Evolutionary conservation across 495 filamentous ascomycete species (phyloP).

Genomic region (Neurospora intermedia): DNA sequence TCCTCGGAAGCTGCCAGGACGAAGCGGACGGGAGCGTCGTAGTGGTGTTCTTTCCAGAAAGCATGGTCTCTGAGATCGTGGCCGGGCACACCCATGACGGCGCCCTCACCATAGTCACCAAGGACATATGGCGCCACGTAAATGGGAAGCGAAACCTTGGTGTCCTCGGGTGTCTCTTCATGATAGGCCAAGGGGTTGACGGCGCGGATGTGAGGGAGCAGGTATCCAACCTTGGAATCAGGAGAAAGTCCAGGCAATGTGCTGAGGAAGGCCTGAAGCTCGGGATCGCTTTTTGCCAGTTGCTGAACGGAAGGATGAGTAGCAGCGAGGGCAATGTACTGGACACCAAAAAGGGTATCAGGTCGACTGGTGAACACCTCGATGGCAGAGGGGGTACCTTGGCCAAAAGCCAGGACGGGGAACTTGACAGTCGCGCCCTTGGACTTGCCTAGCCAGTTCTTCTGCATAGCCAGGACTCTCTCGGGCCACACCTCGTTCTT

Average conservation of each 20-base stretch:
- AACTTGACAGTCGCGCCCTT: slow-evolving; percentile 64
- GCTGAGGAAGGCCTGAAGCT: slow-evolving; percentile 57
- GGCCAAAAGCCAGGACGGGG: slow-evolving; percentile 33
- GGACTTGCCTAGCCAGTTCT: slow-evolving; percentile 80
- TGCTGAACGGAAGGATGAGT: slow-evolving; percentile 59
- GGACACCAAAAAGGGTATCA: slow-evolving; percentile 75
- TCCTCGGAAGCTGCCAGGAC: slow-evolving; percentile 44
- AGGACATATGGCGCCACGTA: slow-evolving; percentile 82
- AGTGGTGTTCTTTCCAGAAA: slow-evolving; percentile 65
- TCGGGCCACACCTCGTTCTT: slow-evolving; percentile 65
- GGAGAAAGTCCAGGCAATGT: slow-evolving; percentile 48
- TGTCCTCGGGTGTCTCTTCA: slow-evolving; percentile 34
- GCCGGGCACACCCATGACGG: slow-evolving; percentile 85
- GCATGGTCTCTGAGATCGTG: slow-evolving; percentile 67
- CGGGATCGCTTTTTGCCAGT: slow-evolving; percentile 46
- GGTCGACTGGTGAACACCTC: slow-evolving; percentile 75
- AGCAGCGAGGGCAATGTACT: slow-evolving; percentile 70
- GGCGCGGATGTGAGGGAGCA: slow-evolving; percentile 48
- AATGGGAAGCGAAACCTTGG: slow-evolving; percentile 52
- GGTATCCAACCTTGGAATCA: slow-evolving; percentile 67
- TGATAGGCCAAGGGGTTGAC: slow-evolving; percentile 56
- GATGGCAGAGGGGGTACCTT: slow-evolving; percentile 34
- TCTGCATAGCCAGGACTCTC: slow-evolving; percentile 70
- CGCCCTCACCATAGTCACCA: slow-evolving; percentile 76
- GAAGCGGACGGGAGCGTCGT: slow-evolving; percentile 38